Evolutionary conservation across 2,329 filamentous ascomycete species (phyloP), one percentile per base, ranked within the genome.

Genomic region (Leptodontidium sp.): DNA sequence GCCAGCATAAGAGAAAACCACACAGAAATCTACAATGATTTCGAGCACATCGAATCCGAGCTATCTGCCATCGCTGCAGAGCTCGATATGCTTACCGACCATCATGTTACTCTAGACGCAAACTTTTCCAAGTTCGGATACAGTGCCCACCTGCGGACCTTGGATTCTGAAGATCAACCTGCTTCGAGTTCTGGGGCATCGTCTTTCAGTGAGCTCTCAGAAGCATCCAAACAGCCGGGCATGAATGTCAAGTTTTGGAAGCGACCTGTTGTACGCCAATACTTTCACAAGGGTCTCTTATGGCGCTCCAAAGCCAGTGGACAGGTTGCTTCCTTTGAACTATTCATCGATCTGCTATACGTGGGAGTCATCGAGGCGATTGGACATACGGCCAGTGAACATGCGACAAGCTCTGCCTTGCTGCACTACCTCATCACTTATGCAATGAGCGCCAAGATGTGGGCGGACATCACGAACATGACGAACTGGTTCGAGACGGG

Each of bases 381-480:
- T 55, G 52, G 52, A 38, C 52, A 55, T 55, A 55, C 52, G 12
- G 52, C 52, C 15, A 55, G 52, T 29, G 52, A 55, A 55, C 52
- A 55, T 38, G 52, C 52, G 2, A 55, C 52, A 4, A 14, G 52
- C 15, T 32, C 52, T n/a, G 52, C 52, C 5, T 29, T 55, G 29
- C 32, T 55, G 29, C 52, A 55, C 32, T 55, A 55, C 15, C 26
- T 55, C 14, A 55, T 55, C 24, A 55, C 52, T 12, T 55, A 55
- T 11, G 7, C 52, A 15, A 55, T 55, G 26, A 35, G 32, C 14
- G 32, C 52, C 29, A 55, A 55, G 52, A 55, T 38, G 52, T 55
- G 32, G 52, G 52, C 38, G 17, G 52, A 55, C 11, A 55, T 55
- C 32, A 55, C 52, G 6, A 38, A 55, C 9, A 32, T 35, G 52